These are phyloP conservation scores for Volvox reticuliferus DNA, from an alignment of 139 green algal species.

Conservation along the genomic window DNA sequence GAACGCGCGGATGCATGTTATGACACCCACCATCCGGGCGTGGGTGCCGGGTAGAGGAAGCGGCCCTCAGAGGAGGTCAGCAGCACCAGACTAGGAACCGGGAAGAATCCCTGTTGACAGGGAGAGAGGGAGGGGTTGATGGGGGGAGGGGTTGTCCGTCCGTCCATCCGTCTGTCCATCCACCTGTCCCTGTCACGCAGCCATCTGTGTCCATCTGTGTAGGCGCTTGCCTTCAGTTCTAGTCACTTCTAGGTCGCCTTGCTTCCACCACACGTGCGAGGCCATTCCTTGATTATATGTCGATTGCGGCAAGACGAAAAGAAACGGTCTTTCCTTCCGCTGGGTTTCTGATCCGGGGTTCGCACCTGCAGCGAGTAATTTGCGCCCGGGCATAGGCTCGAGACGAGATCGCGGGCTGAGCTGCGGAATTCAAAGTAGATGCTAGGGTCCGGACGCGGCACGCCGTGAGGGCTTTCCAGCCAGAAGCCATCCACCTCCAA, in stretches of 20 bases:
- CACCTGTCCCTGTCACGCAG: no score
- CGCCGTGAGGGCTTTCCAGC: not conserved
- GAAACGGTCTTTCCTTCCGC: no score
- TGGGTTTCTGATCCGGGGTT: no score
- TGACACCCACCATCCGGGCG: not conserved
- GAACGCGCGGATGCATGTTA: no score
- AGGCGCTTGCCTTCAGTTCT: no score
- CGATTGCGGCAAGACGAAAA: no score
- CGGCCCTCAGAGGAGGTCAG: not conserved
- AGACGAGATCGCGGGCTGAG: not conserved
- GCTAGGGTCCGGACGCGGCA: not conserved
- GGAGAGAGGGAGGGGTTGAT: not conserved
- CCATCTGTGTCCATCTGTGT: no score
- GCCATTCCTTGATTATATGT: no score
- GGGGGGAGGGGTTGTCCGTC: not conserved
- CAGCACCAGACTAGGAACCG: not conserved
- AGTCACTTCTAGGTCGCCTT: no score
- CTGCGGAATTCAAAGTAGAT: not conserved
- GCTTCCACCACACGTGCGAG: no score
- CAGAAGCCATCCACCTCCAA: not conserved
- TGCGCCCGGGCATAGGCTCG: not conserved
- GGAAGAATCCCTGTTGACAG: not conserved
- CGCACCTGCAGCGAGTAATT: slow-evolving; percentile 16
- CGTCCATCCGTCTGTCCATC: no score
- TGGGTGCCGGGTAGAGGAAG: not conserved